Percentiles rank a stretch among this genome's conserved stretches.
phyloP scores from a whole-genome alignment of 495 filamentous ascomycete genomes.

The Penicillium macrosclerotiorum region DNA sequence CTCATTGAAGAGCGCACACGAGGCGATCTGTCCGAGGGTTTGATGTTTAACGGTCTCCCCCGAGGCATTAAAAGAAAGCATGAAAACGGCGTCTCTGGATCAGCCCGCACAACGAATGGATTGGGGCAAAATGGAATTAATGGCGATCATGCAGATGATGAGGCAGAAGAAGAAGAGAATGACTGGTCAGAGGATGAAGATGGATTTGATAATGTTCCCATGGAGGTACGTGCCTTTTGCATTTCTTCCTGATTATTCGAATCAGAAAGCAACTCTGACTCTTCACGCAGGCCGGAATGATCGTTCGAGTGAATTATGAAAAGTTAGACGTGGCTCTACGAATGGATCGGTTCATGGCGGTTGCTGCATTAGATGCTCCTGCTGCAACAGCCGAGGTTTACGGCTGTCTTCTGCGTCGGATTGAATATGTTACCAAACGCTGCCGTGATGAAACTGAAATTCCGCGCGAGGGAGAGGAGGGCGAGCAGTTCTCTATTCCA shows the following conservation, averaged over 20 bases:
- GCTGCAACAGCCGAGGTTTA: conserved; percentile 68
- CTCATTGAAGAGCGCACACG: conserved; percentile 33
- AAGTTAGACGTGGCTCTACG: conserved; percentile 80
- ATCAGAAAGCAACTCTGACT: not conserved
- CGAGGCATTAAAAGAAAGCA: conserved; percentile 36
- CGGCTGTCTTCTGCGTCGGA: conserved; percentile 59
- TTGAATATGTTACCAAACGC: conserved; percentile 65
- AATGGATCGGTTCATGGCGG: conserved; percentile 67
- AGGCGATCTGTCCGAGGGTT: conserved; percentile 31
- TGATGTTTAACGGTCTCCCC: conserved; percentile 39
- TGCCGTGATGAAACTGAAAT: conserved; percentile 64
- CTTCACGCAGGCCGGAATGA: conserved; percentile 50
- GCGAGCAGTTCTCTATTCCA: conserved; percentile 37
- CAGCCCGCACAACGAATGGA: conserved; percentile 12
- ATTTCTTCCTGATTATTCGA: too few relatives aligned
- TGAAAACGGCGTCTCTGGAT: conserved; percentile 12
- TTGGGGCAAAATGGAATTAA: conserved; percentile 25
- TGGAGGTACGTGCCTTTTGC: conserved; percentile 33
- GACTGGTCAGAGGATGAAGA: conserved; percentile 43
- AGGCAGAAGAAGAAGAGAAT: conserved; percentile 31
- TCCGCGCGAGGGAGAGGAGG: conserved; percentile 52
- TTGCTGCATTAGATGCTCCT: conserved; percentile 54
- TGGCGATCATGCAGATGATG: conserved; percentile 22
- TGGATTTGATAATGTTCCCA: conserved; percentile 34
- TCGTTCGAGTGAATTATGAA: conserved; percentile 80